Percentiles rank a stretch among this genome's conserved stretches.
These are phyloP conservation scores for Datura wrightii DNA, from an alignment of 257 asterid genomes.

Conservation along the genomic window DNA sequence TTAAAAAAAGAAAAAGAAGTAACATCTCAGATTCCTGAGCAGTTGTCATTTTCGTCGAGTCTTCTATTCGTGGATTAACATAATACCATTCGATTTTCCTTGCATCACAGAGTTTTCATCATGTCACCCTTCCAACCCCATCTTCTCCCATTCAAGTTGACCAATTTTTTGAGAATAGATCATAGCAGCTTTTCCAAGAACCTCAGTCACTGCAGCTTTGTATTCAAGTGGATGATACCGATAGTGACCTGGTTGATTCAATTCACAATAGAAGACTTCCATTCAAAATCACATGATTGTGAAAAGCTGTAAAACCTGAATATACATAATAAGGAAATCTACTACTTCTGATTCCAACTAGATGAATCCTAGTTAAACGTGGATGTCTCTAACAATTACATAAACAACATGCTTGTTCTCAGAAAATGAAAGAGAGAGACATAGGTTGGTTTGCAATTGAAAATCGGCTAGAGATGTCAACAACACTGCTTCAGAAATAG, in stretches of 20 bases:
- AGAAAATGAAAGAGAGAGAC: not conserved
- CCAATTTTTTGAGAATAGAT: slow-evolving; percentile 66
- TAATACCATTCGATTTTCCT: too few species aligned
- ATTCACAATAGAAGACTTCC: not conserved
- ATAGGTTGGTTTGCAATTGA: not conserved
- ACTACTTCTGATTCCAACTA: not conserved
- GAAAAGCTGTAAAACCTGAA: not conserved
- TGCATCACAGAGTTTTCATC: slow-evolving; percentile 44
- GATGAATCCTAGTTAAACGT: not conserved
- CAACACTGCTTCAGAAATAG: not conserved
- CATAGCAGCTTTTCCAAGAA: slow-evolving; percentile 62
- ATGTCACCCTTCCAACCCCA: slow-evolving; percentile 61
- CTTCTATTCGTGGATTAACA: too few species aligned
- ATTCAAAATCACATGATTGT: slow-evolving; percentile 9
- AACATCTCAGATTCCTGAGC: too few species aligned
- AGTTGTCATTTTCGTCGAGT: too few species aligned
- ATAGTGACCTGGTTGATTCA: slow-evolving; percentile 60
- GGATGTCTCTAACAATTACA: not conserved
- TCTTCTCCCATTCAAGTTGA: slow-evolving; percentile 78
- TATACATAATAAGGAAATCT: not conserved
- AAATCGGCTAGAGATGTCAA: not conserved
- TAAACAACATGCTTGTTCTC: not conserved
- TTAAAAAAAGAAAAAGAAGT: too few species aligned
- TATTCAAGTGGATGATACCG: slow-evolving; percentile 68
- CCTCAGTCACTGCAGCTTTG: slow-evolving; percentile 66